Evolutionary conservation across 768 basidiomycete species (phyloP).

Genomic region (Auricularia heimuer): DNA sequence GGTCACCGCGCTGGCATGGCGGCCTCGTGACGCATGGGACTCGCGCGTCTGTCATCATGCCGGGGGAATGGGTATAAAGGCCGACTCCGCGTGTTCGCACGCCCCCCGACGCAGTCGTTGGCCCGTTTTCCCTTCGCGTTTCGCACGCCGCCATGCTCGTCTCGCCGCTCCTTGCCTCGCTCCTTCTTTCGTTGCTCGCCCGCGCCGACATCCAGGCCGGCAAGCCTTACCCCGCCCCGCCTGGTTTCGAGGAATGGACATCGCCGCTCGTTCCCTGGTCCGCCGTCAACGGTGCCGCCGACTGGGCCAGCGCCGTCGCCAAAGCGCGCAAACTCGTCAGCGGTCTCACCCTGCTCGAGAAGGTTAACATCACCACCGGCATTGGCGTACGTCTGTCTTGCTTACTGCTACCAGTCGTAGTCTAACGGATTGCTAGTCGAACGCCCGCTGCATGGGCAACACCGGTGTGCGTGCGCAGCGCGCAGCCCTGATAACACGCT

Average conservation of each 20-base stretch:
- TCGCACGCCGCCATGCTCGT: not conserved
- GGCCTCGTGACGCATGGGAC: too few species aligned
- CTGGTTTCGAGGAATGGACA: constrained; percentile 11
- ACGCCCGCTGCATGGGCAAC: constrained; percentile 62
- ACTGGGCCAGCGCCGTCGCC: constrained; percentile 50
- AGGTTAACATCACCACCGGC: constrained; percentile 24
- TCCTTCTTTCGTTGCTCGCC: not conserved
- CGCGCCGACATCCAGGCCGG: constrained; percentile 10
- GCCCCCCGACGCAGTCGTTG: too few species aligned
- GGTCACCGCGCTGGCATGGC: too few species aligned
- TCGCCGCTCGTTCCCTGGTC: constrained; percentile 2
- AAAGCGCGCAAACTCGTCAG: constrained; percentile 49
- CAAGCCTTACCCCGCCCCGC: constrained; percentile 10
- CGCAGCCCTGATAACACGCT: not conserved
- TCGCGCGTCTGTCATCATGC: too few species aligned
- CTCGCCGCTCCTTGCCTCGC: not conserved
- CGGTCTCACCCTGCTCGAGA: constrained; percentile 9
- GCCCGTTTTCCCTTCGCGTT: too few species aligned
- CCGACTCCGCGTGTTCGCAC: too few species aligned
- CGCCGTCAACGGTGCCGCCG: constrained; percentile 13
- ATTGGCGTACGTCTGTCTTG: constrained; percentile 45
- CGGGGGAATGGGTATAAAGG: too few species aligned
- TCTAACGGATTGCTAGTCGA: constrained; percentile 20
- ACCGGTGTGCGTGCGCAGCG: constrained; percentile 24
- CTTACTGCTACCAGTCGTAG: not conserved